Evolutionary conservation across 2,329 filamentous ascomycete species (phyloP), one percentile per base, ranked within the genome.

Genomic region (Zasmidium citrigriseum): DNA sequence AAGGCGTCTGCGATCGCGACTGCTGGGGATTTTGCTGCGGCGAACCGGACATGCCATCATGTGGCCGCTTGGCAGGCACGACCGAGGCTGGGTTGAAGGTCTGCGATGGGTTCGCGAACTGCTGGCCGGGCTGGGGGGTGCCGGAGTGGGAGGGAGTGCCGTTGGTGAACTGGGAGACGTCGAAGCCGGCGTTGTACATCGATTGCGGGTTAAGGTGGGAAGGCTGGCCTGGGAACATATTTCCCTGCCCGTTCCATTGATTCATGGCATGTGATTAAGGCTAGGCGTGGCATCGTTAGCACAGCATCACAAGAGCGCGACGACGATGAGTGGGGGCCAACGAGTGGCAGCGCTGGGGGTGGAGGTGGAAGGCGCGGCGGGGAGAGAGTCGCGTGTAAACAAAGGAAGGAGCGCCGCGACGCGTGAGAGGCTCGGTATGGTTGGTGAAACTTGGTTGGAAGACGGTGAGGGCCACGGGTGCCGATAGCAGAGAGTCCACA

Each of bases 1-100:
- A 67, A 29, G 93, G 93, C 25, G 93, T 98, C 73, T 96, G 93
- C 68, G 93, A 93, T 76, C 93, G 90, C 76, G 93, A 96, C 22
- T 86, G 86, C 50, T 90, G 89, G 25, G 91, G 77, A 77, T 89
- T 89, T 64, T 85, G 86, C 4, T 88, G 84, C 54, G 93, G 92
- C 27, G 92, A 96, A 73, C 89, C 88, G 66, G 87, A 88, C 70
- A 95, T 83, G 71, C 88, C 93, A 75, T 97, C 93, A 76, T 96
- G 91, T 54, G 90, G 85, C 70, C 95, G 86, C 78, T 98, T 99
- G 21, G 93, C 93, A 58, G 93, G 93, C 66, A 96, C 88, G 70
- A 96, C 87, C 49, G 89, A 83, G 77, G 90, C 93, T 67, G 91
- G 91, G 73, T 92, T 89, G 79, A 93, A 96, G 70, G 86, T 84